Base-by-base conservation (phyloP, 805 yeast species). In the Hagleromyces aurorensis region DNA sequence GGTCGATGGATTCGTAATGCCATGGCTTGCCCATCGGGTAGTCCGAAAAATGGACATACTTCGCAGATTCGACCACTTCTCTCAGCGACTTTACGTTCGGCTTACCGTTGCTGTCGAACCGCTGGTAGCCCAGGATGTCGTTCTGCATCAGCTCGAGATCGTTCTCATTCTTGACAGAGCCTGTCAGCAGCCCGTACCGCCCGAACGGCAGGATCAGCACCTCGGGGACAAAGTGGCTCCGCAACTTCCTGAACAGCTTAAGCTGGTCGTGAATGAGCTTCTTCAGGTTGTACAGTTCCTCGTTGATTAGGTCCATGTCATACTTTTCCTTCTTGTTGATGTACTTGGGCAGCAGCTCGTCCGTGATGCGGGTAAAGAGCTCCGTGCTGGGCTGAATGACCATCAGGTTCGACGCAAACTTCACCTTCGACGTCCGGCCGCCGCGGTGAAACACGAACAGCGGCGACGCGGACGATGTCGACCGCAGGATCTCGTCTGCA, bases 21-120 rank as follows among this genome's bases (percentile, higher is more conserved):
- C 85, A 77, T 4, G 84, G 85, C 44, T 78, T 77, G 0, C 76
- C 72, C 5, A 76, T 51, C 5, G 85, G 85, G 19, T 67, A 64
- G 45, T 78, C 86, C 3, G 79, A 70, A 49, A 71, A 78, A 48
- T 78, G 86, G 16, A 75, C 48, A 31, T 72, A 58, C 43, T 65
- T 68, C 4, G 67, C 50, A 7, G 57, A 48, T 5, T 44, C 37
- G 6, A 55, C 56, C 3, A 54, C 34, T 33, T 38, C 38, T 46
- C 50, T 30, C 23, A 52, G 31, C 7, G 29, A 28, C 19, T 18
- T 27, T 4, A 36, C 27, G 3, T 37, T 15, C 15, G 39, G 44
- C 3, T 37, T 29, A 3, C 52, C 52, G 6, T 39, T 23, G 5
- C 30, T 37, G 25, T 44, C 43, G 18, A 38, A 25, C 19, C 43